phyloP scores from a whole-genome alignment of 1,139 yeast genomes.

The Saccharomyces uvarum region DNA sequence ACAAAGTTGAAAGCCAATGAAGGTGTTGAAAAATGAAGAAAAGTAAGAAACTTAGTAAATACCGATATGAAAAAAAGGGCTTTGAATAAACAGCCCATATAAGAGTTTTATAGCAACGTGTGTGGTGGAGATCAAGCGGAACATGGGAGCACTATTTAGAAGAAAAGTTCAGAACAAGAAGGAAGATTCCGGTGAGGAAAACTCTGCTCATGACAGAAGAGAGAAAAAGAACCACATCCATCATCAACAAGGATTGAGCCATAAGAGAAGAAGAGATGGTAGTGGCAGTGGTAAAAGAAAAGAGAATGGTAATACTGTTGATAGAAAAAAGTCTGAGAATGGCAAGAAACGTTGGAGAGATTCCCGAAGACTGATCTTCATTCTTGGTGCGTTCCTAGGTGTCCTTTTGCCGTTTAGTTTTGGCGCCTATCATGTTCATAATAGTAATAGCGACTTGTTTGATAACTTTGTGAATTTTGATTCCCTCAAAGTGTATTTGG shows the following conservation, averaged over 20 bases:
- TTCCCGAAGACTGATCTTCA: slow-evolving; percentile 36
- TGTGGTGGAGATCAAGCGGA: not conserved
- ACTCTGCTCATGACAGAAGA: not conserved
- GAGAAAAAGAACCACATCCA: not conserved
- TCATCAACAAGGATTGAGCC: not conserved
- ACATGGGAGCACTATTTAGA: not conserved
- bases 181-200: not conserved
- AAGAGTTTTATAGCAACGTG: not conserved
- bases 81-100: not conserved
- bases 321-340: not conserved
- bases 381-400: slow-evolving; percentile 65
- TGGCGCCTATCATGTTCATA: slow-evolving; percentile 35
- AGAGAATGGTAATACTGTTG: not conserved
- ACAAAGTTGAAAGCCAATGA: not conserved
- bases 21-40: not conserved
- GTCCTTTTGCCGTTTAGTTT: slow-evolving; percentile 56
- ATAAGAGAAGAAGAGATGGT: slow-evolving; percentile 1
- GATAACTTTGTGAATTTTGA: slow-evolving; percentile 53
- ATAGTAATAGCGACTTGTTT: slow-evolving; percentile 29
- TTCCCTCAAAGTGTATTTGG: slow-evolving; percentile 41
- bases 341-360: slow-evolving; percentile 25
- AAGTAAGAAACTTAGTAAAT: not conserved
- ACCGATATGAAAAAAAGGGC: not conserved
- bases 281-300: slow-evolving; percentile 3
- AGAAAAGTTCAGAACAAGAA: not conserved